Evolutionary conservation across 495 filamentous ascomycete genomes (phyloP), one percentile per base, ranked within the genome.

Genomic region (Neurospora tetraspora): DNA sequence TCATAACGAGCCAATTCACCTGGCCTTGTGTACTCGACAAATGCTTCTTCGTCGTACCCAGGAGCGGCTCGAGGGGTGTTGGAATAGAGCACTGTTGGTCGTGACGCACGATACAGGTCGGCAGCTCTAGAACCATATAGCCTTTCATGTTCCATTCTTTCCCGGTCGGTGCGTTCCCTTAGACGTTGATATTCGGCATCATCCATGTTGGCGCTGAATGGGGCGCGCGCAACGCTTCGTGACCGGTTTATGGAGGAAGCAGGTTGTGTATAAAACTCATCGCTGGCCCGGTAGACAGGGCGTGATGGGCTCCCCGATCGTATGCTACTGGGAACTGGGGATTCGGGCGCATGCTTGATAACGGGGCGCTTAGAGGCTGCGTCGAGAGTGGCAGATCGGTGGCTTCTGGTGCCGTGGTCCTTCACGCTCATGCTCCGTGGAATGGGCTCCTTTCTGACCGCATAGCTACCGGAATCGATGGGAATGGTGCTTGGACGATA

Each of bases 1-100:
- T 93, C 91, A 65, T 89, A 89, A 47, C 91, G 85, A 40, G 89
- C 90, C 69, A 92, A 83, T 73, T 93, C 91, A 74, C 88, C 85
- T 10, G 90, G 88, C 36, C 88, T 90, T 5, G 91, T 93, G 74
- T 93, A 93, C 68, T 91, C 91, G 76, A 65, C 23, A 65, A 90
- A 93, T 2, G 89, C 89, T 47, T 89, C 85, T 45, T 90, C 89
- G 70, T 89, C 87, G 77, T 90, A 90, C 69, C 90, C 88, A 14
- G 86, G 81, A 42, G 87, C 74, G 47, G 80, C 73, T 73, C 78
- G 77, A 69, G 80, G 76, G 36, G 78, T 70, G 72, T 69, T 47
- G 77, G 79, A 69, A 68, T 84, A 84, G 65, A 78, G 70, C 4
- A 80, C 73, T 9, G 76, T 73, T 10, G 81, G 79, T 3, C 81